Percentiles rank a stretch among this genome's conserved stretches.
These are phyloP conservation scores for Dryas octopetala DNA, from an alignment of 306 rosid genomes.

Conservation along the genomic window DNA sequence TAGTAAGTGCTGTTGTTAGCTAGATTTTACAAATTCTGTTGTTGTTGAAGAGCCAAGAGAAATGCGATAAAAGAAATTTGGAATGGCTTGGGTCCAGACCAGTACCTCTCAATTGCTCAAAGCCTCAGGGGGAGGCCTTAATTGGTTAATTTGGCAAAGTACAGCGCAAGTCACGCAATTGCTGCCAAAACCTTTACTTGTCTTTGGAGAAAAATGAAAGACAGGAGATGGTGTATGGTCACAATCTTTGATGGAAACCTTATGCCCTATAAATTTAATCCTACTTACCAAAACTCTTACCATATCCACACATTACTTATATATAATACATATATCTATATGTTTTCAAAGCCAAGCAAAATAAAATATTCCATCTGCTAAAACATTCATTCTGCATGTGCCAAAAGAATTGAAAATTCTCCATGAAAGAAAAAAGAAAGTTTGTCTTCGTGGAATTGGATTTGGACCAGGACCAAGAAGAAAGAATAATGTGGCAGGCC, in stretches of 20 bases:
- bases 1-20: not conserved
- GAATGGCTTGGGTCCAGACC: not conserved
- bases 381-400: not conserved
- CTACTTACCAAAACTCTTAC: not conserved
- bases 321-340: not conserved
- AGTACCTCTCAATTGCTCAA: not conserved
- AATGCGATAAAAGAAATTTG: not conserved
- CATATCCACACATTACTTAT: too few species aligned
- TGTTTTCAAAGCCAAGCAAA: slow-evolving; percentile 8
- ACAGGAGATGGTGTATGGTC: slow-evolving; percentile 29
- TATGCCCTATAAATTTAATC: not conserved
- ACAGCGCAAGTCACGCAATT: slow-evolving; percentile 56
- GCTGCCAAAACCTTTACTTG: slow-evolving; percentile 26
- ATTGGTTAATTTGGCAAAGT: slow-evolving; percentile 1
- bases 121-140: too few species aligned
- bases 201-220: slow-evolving; percentile 31
- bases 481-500: not conserved
- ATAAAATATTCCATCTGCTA: not conserved
- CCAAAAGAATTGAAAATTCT: not conserved
- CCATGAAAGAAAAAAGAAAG: not conserved
- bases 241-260: slow-evolving; percentile 28
- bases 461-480: too few species aligned
- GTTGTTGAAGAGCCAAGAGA: slow-evolving; percentile 2
- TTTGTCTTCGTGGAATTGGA: not conserved
- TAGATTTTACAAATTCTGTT: not conserved